Percentiles rank a stretch among this genome's conserved stretches.
phyloP scores from a whole-genome alignment of 306 rosid genomes.

The Trichosanthes truncata region DNA sequence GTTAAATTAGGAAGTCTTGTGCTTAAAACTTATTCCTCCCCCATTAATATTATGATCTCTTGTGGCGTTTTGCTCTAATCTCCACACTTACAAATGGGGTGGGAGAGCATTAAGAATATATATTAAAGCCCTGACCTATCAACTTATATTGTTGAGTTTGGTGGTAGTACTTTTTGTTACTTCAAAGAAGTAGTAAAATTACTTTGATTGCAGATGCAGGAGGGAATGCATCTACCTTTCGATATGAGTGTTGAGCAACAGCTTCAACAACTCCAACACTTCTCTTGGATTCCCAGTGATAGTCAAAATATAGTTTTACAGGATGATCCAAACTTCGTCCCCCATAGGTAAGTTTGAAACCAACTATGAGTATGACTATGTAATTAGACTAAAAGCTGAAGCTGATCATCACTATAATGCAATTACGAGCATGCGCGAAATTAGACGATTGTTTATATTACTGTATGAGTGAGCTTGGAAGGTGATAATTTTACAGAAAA shows the following conservation, averaged over 20 bases:
- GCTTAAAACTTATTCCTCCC: not conserved
- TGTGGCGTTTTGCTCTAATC: not conserved
- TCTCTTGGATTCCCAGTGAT: slow-evolving; percentile 50
- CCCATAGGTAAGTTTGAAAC: slow-evolving; percentile 36
- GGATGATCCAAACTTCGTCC: slow-evolving; percentile 57
- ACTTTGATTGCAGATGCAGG: slow-evolving; percentile 50
- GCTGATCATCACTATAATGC: not conserved
- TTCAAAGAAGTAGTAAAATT: not conserved
- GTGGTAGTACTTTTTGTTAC: not conserved
- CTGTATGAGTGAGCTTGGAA: not conserved
- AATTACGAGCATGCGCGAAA: not conserved
- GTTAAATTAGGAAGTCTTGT: not conserved
- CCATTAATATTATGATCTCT: not conserved
- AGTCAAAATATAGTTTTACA: slow-evolving; percentile 45
- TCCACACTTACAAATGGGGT: not conserved
- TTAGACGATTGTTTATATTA: not conserved
- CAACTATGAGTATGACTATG: not conserved
- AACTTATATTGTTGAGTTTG: not conserved
- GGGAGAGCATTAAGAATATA: not conserved
- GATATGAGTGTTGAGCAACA: slow-evolving; percentile 60
- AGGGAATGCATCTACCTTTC: slow-evolving; percentile 54
- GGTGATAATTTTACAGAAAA: not conserved
- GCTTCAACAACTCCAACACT: slow-evolving; percentile 67
- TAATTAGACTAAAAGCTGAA: not conserved
- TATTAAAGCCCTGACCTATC: not conserved